phyloP scores from a whole-genome alignment of 345 rosid genomes.

The Limnanthes douglasii region DNA sequence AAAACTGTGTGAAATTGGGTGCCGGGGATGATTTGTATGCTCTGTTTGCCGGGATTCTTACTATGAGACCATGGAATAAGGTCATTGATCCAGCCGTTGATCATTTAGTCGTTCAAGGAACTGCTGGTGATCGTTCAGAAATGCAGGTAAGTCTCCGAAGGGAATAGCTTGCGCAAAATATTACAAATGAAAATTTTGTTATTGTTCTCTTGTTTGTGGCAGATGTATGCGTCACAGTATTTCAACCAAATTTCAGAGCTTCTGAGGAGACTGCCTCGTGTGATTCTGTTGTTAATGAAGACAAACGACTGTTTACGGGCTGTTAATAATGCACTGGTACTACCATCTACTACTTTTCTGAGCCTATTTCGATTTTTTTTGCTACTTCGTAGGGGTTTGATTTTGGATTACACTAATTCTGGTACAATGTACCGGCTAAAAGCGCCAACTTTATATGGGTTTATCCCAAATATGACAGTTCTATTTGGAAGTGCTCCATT shows the following conservation, averaged over 20 bases:
- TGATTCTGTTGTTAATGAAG: constrained; percentile 77
- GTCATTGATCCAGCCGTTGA: constrained; percentile 64
- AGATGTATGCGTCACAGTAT: constrained; percentile 91
- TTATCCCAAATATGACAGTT: no score
- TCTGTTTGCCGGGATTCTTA: constrained; percentile 74
- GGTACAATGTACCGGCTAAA: no score
- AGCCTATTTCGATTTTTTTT: no score
- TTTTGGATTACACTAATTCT: no score
- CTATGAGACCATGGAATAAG: constrained; percentile 91
- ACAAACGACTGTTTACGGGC: constrained; percentile 92
- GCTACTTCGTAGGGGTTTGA: no score
- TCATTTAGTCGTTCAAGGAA: constrained; percentile 79
- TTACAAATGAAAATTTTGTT: no score
- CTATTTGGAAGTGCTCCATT: no score
- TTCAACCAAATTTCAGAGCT: constrained; percentile 87
- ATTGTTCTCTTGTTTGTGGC: constrained; percentile 8
- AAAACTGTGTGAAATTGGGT: constrained; percentile 67
- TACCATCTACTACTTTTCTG: background rate
- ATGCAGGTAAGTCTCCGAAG: constrained; percentile 34
- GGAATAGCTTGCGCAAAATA: background rate
- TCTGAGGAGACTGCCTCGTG: constrained; percentile 83
- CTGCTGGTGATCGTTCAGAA: constrained; percentile 56
- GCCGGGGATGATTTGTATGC: constrained; percentile 88
- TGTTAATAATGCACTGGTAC: constrained; percentile 67
- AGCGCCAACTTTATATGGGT: no score